Percentiles rank a stretch among this genome's conserved stretches.
These are phyloP conservation scores for Aurantiochytrium sp. DNA, from an alignment of 108 stramenopile genomes.

Conservation along the genomic window DNA sequence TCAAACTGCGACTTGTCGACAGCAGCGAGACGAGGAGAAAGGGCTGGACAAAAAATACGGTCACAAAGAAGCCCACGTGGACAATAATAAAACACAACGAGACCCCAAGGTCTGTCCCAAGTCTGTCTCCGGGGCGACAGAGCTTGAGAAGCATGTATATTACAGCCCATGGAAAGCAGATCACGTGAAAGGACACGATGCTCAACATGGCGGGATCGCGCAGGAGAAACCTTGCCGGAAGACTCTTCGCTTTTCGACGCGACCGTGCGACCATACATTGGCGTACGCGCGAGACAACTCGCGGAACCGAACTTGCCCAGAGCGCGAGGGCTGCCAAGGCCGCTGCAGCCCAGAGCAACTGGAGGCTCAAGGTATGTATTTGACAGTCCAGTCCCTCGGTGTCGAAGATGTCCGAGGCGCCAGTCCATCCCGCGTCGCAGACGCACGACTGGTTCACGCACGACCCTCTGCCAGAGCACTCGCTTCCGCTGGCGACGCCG, in stretches of 20 bases:
- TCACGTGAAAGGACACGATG: not conserved
- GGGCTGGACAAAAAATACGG: not conserved
- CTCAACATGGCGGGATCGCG: not conserved
- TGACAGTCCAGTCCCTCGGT: constrained; percentile 5
- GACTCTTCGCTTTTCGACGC: not conserved
- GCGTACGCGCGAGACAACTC: not conserved
- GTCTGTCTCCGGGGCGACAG: not conserved
- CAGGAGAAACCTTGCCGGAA: not conserved
- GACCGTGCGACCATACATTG: not conserved
- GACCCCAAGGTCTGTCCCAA: not conserved
- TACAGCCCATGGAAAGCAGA: not conserved
- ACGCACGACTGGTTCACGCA: not conserved
- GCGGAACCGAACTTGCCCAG: not conserved
- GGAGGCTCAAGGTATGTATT: not conserved
- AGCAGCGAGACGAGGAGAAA: not conserved
- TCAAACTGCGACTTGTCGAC: not conserved
- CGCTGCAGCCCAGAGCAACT: not conserved
- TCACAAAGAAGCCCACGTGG: not conserved
- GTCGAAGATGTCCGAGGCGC: not conserved
- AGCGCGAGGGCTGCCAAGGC: not conserved
- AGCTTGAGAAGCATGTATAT: not conserved
- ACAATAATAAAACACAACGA: not conserved
- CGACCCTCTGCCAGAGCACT: not conserved
- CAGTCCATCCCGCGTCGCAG: not conserved
- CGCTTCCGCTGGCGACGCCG: too few relatives aligned